Conservation (phyloP, 73 alveolate genomes). For the Stentor roeselii region DNA sequence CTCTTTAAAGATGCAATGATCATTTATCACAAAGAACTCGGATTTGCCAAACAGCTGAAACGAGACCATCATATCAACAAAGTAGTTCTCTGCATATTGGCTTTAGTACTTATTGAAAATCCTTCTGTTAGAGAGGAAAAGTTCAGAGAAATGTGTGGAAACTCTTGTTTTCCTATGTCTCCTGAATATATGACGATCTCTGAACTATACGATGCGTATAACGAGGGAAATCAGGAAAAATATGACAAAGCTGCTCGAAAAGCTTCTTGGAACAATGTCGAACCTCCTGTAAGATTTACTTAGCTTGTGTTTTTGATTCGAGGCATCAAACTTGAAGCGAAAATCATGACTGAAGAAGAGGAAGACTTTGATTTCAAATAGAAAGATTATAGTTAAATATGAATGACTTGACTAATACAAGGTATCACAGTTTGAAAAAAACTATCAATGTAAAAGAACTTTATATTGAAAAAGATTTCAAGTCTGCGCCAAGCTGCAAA, state of each 20-base stretch:
- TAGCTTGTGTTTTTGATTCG: neutral
- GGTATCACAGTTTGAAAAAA: too few relatives aligned
- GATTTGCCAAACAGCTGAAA: neutral
- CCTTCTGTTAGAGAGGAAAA: constrained; percentile 9
- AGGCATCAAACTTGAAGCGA: neutral
- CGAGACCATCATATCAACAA: constrained; percentile 16
- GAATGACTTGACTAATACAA: too few relatives aligned
- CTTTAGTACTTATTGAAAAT: neutral
- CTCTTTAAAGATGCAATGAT: neutral
- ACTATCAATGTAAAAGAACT: too few relatives aligned
- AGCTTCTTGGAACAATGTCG: constrained; percentile 8
- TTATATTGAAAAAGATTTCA: too few relatives aligned
- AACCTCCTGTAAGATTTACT: neutral
- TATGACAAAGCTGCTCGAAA: constrained; percentile 8
- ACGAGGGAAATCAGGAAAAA: constrained; percentile 15
- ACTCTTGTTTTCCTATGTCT: neutral
- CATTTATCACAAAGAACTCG: constrained; percentile 7
- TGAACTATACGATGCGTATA: constrained; percentile 19
- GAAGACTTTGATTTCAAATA: constrained; percentile 2
- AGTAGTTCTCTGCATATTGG: constrained; percentile 1
- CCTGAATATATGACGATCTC: neutral
- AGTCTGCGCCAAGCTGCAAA: too few relatives aligned
- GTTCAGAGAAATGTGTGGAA: constrained; percentile 20
- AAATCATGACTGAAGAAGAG: neutral
- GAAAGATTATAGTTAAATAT: too few relatives aligned